A percentile compares a stretch with the other conserved stretches of the same genome.
Evolutionary conservation across 2,329 filamentous ascomycete species (phyloP).

Genomic region (Zelopaecilomyces penicillatus): DNA sequence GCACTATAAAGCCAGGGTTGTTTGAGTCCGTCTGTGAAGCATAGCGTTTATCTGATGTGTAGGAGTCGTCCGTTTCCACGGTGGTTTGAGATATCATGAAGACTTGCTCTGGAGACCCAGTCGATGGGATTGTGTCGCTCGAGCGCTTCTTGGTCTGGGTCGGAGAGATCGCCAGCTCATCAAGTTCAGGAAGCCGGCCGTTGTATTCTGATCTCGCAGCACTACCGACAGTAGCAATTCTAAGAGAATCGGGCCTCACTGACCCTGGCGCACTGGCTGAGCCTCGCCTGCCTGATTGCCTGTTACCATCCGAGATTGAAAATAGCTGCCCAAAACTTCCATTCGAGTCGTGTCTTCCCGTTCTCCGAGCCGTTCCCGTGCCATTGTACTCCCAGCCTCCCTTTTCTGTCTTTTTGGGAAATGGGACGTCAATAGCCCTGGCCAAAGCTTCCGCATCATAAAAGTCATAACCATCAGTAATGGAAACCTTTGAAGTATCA

Average conservation of each 20-base stretch:
- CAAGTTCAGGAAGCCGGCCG: constrained; percentile 38
- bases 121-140: constrained; percentile 1
- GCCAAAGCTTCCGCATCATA: constrained; percentile 50
- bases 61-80: constrained; percentile 25
- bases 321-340: constrained; percentile 53
- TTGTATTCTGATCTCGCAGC: constrained; percentile 31
- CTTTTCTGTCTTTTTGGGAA: constrained; percentile 30
- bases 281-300: constrained; percentile 11
- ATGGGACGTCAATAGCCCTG: constrained; percentile 45
- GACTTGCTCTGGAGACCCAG: constrained; percentile 29
- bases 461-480: constrained; percentile 57
- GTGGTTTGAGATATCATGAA: constrained; percentile 42
- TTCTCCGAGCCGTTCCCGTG: constrained; percentile 13
- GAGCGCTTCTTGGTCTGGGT: constrained; percentile 5
- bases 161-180: constrained; percentile 20
- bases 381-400: constrained; percentile 23
- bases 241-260: constrained; percentile 20
- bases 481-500: constrained; percentile 37
- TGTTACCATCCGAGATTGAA: constrained; percentile 44
- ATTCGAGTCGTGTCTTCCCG: constrained; percentile 44
- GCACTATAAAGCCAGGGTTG: constrained; percentile 6
- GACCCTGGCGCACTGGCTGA: constrained; percentile 12
- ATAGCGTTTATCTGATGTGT: constrained; percentile 23
- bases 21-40: constrained; percentile 21
- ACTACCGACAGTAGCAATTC: constrained; percentile 18